Percentiles rank a stretch among this genome's conserved stretches.
phyloP scores from a whole-genome alignment of 257 asterid genomes.

The Henckelia pumila region DNA sequence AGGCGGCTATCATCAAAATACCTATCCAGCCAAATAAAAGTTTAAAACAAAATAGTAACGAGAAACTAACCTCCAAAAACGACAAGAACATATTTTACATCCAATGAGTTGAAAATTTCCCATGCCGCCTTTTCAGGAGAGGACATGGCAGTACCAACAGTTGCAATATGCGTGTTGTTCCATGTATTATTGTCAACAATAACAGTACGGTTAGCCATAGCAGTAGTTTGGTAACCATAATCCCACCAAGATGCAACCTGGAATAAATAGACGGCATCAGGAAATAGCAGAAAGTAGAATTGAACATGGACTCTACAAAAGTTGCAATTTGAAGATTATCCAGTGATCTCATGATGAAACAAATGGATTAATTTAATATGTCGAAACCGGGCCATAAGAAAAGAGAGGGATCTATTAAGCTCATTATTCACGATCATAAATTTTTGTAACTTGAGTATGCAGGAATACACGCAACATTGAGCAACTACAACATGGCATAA shows the following conservation, averaged over 20 bases:
- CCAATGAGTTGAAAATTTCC: slow-evolving; percentile 94
- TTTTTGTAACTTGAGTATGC: slow-evolving; percentile 8
- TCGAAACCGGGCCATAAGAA: not conserved
- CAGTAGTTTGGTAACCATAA: slow-evolving; percentile 99
- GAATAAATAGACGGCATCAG: slow-evolving; percentile 29
- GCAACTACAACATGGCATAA: slow-evolving; percentile 1
- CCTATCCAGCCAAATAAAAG: slow-evolving; percentile 7
- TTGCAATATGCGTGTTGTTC: slow-evolving; percentile 98
- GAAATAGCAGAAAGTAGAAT: slow-evolving; percentile 15
- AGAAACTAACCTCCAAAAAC: slow-evolving; percentile 91
- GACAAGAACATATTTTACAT: slow-evolving; percentile 96
- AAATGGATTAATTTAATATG: not conserved
- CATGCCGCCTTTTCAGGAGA: slow-evolving; percentile 98
- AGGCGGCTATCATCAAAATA: slow-evolving; percentile 25
- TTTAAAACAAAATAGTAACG: slow-evolving; percentile 13
- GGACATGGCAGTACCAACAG: slow-evolving; percentile 99
- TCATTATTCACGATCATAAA: not conserved
- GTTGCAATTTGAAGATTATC: not conserved
- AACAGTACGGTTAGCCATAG: slow-evolving; percentile 99
- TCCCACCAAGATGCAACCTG: slow-evolving; percentile 99
- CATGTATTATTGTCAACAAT: slow-evolving; percentile 97
- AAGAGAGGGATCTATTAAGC: not conserved
- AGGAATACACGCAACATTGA: not conserved
- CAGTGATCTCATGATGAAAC: not conserved
- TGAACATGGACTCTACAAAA: not conserved